Conservation (phyloP, 768 basidiomycete species). For the Daedaleopsis nitida region DNA sequence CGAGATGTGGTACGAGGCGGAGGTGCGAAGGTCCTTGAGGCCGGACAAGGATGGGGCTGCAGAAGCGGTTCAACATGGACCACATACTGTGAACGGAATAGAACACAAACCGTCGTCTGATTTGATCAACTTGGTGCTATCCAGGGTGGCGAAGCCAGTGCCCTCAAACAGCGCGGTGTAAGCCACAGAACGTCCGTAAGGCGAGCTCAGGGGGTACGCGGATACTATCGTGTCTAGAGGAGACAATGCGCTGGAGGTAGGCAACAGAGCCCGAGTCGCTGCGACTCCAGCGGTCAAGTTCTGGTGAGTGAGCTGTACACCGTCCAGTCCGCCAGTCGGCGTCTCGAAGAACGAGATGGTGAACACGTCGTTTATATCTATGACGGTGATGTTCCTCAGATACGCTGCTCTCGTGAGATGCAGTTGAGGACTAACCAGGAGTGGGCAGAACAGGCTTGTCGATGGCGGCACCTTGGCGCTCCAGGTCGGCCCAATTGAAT, state of each 20-base stretch:
- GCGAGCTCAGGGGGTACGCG: conserved; percentile 67
- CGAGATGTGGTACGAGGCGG: conserved; percentile 57
- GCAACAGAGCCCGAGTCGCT: conserved; percentile 73
- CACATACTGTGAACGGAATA: no score
- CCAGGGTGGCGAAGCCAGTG: conserved; percentile 67
- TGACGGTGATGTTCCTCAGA: neutral
- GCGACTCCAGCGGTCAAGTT: conserved; percentile 91
- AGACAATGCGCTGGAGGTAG: conserved; percentile 66
- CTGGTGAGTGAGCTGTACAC: conserved; percentile 74
- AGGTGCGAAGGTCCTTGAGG: conserved; percentile 50
- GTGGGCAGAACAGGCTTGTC: conserved; percentile 45
- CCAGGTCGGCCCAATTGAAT: conserved; percentile 68
- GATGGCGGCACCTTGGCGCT: conserved; percentile 60
- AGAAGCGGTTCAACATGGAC: neutral
- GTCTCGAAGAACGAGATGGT: conserved; percentile 67
- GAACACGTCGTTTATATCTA: conserved; percentile 65
- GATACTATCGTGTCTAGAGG: conserved; percentile 79
- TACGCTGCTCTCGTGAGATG: neutral
- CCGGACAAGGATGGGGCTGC: conserved; percentile 27
- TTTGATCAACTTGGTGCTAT: conserved; percentile 55
- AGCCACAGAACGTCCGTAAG: conserved; percentile 78
- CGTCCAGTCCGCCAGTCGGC: conserved; percentile 54
- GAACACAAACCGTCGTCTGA: conserved; percentile 43
- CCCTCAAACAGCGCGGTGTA: conserved; percentile 81
- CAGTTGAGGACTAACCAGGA: conserved; percentile 51